These are phyloP conservation scores for Tolypocladium tundrense DNA, from an alignment of 2,329 filamentous ascomycete species.

Conservation along the genomic window DNA sequence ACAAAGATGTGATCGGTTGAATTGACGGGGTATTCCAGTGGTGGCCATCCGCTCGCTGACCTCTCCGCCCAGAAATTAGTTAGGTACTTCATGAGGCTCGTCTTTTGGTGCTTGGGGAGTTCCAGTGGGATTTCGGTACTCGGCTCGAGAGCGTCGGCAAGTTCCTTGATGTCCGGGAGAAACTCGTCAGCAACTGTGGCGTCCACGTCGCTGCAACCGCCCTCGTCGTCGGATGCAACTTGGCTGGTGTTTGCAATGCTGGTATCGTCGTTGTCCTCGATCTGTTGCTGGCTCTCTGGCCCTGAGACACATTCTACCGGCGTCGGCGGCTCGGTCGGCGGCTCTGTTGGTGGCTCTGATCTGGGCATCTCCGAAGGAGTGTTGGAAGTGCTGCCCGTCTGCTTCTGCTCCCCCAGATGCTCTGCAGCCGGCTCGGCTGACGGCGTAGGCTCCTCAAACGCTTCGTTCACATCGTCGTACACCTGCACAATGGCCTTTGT, in stretches of 20 bases:
- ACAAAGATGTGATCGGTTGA: constrained; percentile 90
- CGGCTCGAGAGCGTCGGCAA: constrained; percentile 52
- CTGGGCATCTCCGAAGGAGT: constrained; percentile 8
- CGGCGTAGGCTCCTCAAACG: constrained; percentile 69
- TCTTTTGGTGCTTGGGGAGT: constrained; percentile 85
- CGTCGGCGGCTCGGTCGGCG: constrained; percentile 1
- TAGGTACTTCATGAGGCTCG: constrained; percentile 86
- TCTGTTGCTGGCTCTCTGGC: constrained; percentile 12
- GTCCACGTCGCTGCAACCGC: constrained; percentile 61
- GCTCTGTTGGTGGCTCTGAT: constrained; percentile 9
- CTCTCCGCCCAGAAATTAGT: constrained; percentile 98
- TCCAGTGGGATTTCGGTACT: constrained; percentile 56
- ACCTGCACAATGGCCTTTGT: constrained; percentile 96
- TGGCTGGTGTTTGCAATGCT: constrained; percentile 26
- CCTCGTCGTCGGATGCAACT: constrained; percentile 60
- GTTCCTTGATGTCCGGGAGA: constrained; percentile 49
- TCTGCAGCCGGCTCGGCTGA: constrained; percentile 33
- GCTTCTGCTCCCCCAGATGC: constrained; percentile 5
- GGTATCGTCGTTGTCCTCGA: constrained; percentile 18
- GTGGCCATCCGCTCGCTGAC: constrained; percentile 87
- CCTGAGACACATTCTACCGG: constrained; percentile 12
- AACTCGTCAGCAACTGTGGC: constrained; percentile 59
- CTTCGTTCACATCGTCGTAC: constrained; percentile 87
- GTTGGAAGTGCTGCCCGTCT: constrained; percentile 10
- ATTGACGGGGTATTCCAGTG: constrained; percentile 83